Conservation (phyloP, 345 rosid species). For the Cochlearia excelsa region DNA sequence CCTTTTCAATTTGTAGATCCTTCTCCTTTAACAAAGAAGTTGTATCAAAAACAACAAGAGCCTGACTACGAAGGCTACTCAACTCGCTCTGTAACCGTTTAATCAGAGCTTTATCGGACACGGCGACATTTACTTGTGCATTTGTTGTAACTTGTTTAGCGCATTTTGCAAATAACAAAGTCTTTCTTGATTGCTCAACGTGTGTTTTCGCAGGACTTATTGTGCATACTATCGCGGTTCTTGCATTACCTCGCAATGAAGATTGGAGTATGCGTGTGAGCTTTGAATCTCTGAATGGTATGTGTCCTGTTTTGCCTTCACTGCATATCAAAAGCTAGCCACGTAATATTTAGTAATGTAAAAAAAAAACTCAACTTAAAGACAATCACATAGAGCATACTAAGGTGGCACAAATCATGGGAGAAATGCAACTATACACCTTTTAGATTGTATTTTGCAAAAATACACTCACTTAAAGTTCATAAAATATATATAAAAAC, state of each 20-base stretch:
- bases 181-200: conserved; percentile 92
- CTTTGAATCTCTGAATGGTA: conserved; percentile 94
- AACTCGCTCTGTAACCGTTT: conserved; percentile 79
- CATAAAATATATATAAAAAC: no score
- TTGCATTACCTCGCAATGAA: conserved; percentile 87
- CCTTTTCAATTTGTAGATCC: conserved; percentile 81
- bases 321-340: conserved; percentile 50
- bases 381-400: conserved; percentile 8
- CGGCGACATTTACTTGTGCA: conserved; percentile 81
- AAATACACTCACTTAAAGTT: no score
- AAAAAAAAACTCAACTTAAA: conserved; percentile 13
- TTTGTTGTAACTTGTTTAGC: conserved; percentile 90
- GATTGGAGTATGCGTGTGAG: conserved; percentile 91
- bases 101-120: conserved; percentile 85
- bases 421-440: no score
- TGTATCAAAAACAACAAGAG: conserved; percentile 42
- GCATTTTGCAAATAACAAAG: conserved; percentile 89
- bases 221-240: conserved; percentile 90
- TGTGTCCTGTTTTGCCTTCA: conserved; percentile 86
- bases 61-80: conserved; percentile 44
- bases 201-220: conserved; percentile 91
- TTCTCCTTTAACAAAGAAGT: conserved; percentile 56
- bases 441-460: no score
- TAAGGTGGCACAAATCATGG: conserved; percentile 15
- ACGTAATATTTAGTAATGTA: conserved; percentile 23